Conservation (phyloP, 305 asterid genomes). For the Fraxinus paxiana region DNA sequence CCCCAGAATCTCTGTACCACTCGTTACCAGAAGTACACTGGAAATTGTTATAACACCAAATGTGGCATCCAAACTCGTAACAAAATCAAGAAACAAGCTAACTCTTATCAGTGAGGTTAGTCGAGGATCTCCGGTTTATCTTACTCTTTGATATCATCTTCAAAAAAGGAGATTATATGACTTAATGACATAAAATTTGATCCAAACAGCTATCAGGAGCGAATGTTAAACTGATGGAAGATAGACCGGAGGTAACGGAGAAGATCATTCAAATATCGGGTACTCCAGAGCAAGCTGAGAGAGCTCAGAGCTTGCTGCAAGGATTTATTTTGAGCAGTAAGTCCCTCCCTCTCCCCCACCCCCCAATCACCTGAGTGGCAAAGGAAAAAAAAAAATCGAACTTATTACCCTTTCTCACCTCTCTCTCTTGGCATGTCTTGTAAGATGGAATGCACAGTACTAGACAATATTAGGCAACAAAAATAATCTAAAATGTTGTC, state of each 20-base stretch:
- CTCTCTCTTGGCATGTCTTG: background rate
- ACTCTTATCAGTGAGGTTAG: slow-evolving; percentile 79
- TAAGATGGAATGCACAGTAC: background rate
- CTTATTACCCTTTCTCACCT: background rate
- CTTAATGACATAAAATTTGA: slow-evolving; percentile 15
- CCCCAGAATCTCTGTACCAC: slow-evolving; percentile 59
- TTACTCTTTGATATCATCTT: slow-evolving; percentile 2
- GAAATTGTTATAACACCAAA: slow-evolving; percentile 83
- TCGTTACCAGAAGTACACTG: slow-evolving; percentile 76
- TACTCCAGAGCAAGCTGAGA: slow-evolving; percentile 90
- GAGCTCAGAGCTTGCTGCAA: slow-evolving; percentile 96
- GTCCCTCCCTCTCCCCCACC: slow-evolving; percentile 30
- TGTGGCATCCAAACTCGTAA: slow-evolving; percentile 71
- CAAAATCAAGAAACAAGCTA: slow-evolving; percentile 75
- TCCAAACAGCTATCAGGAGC: slow-evolving; percentile 80
- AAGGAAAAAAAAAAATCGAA: background rate
- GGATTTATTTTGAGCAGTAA: slow-evolving; percentile 96
- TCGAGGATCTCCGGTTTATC: slow-evolving; percentile 8
- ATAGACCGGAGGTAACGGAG: slow-evolving; percentile 60
- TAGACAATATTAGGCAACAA: background rate
- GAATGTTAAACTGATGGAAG: slow-evolving; percentile 72
- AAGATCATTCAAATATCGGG: slow-evolving; percentile 87
- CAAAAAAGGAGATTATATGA: background rate
- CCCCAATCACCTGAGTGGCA: background rate
- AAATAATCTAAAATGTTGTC: background rate